phyloP scores from a whole-genome alignment of 2,329 filamentous ascomycete genomes.

The Acarospora socialis region DNA sequence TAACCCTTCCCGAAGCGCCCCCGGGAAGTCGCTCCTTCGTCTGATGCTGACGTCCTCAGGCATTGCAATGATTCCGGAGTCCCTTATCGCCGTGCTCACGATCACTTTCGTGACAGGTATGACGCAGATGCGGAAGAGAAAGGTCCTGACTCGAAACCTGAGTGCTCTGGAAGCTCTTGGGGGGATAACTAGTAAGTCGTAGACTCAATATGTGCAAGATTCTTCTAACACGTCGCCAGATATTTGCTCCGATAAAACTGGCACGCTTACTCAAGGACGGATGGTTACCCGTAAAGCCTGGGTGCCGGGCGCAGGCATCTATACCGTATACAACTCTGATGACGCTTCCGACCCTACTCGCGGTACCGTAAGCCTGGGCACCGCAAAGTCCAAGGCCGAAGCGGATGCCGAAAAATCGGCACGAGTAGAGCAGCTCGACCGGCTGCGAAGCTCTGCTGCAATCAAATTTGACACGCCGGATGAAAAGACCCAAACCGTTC shows the following conservation, averaged over 20 bases:
- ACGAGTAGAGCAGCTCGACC: slow-evolving; percentile 36
- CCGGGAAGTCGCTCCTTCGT: neutral
- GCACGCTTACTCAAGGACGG: slow-evolving; percentile 40
- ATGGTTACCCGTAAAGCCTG: slow-evolving; percentile 48
- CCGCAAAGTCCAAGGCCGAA: slow-evolving; percentile 20
- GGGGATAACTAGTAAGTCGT: slow-evolving; percentile 41
- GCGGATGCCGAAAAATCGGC: slow-evolving; percentile 23
- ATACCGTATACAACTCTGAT: slow-evolving; percentile 37
- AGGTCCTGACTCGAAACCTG: slow-evolving; percentile 40
- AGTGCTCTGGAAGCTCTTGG: slow-evolving; percentile 42
- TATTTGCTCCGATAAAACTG: slow-evolving; percentile 45
- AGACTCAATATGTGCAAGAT: too few species aligned
- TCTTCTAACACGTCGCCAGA: too few species aligned
- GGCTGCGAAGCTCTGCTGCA: slow-evolving; percentile 44
- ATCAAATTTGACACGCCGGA: slow-evolving; percentile 50
- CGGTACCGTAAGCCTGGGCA: slow-evolving; percentile 30
- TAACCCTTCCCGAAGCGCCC: slow-evolving; percentile 3
- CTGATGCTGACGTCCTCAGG: slow-evolving; percentile 17
- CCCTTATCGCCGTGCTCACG: slow-evolving; percentile 47
- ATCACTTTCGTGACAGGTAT: slow-evolving; percentile 46
- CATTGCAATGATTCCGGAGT: slow-evolving; percentile 49
- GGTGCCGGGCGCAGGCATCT: slow-evolving; percentile 38
- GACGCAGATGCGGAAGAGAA: slow-evolving; percentile 38
- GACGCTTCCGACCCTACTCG: slow-evolving; percentile 42
- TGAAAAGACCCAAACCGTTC: slow-evolving; percentile 23